Base-by-base conservation (phyloP, 2,329 filamentous ascomycete species). In the Colletotrichum lupini region DNA sequence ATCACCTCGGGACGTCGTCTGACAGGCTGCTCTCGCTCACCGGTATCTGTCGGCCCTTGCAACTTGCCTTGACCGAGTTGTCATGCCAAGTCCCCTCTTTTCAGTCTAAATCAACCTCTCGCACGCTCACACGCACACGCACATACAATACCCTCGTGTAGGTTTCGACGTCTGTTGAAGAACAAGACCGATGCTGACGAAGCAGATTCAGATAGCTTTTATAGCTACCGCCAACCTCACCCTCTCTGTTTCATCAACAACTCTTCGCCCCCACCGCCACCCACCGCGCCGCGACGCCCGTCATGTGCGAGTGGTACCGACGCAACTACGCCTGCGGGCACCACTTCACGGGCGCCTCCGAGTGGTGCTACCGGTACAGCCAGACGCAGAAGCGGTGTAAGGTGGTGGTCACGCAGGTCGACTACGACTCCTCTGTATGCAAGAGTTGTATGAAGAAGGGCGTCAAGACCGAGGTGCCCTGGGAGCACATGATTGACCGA, bases 281-380 rank as follows among this genome's bases (percentile, higher is more conserved):
- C n/a, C 30, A 8, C 24, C 24, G 14, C n/a, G 19, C n/a, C 19
- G 30, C n/a, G 56, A 24, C 28, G 9, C 35, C 52, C 30, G 64
- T 42, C 24, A 75, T 75, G 74, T 75, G 74, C 66, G 66, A 75
- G 52, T 75, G 74, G 74, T 75, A 73, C 66, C 74, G 74, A 22
- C 74, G 73, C 53, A 74, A 75, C 62, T 75, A 69, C n/a, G 74
- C 69, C 58, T 75, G 74, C 59, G 61, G 74, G 61, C 74, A 75
- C 37, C 67, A 75, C 66, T 72, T 75, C 28, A 73, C 70, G 4
- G 73, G 74, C 66, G 74, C 74, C 37, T 68, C 73, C 6, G 66
- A 72, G 55, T 75, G 74, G 74, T 75, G 74, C 52, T 58, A 72
- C 28, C 68, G 66, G 2, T 75, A 75, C 73, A 72, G 73, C 42